Evolutionary conservation across 345 rosid genomes (phyloP), one percentile per base, ranked within the genome.

Genomic region (Eucalyptus pauciflora): DNA sequence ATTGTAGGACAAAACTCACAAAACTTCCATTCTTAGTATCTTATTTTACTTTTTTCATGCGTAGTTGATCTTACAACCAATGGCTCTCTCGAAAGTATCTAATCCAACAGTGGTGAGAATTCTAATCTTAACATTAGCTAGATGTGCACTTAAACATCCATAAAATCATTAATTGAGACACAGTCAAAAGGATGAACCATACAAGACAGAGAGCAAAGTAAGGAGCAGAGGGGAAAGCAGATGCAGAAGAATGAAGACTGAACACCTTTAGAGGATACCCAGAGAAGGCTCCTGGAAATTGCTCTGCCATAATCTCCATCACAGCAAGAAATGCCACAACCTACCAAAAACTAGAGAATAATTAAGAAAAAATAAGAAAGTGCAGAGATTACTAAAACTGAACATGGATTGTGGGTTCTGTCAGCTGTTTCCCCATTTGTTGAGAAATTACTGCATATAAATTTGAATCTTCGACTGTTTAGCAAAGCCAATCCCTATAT

Each of bases 281-380:
- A 90, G 95, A 92, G 88, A 98, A 98, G 88, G 98, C 98, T 88
- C 97, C 98, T 5, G 97, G 99, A 94, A 95, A 97, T 90, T 95
- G 97, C 92, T 97, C 95, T 48, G 97, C 96, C 98, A 98, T 96
- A 62, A 95, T 95, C 87, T 96, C 99, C 98, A 95, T 96, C 8
- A 96, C 99, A 13, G 97, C 98, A 86, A 96, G 99, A 91, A 98
- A 96, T 80, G 98, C 98, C 86, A 98, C 99, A 87, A 97, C 99
- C 99, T 97, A 90, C n/a, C n/a, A 60, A 60, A 60, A 27, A 60
- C 69, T 60, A 60, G 69, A 60, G n/a, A 60, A 60, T 60, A 25
- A 27, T 60, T 60, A 27, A 31, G 69, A 60, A 7, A 60, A 60
- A 60, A 60, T 12, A 60, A 60, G 31, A 60, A 60, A 60, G 31